Percentiles rank a stretch among this genome's conserved stretches.
These are phyloP conservation scores for Ceratopteris richardii DNA, from an alignment of 75 land plant genomes.

Conservation along the genomic window DNA sequence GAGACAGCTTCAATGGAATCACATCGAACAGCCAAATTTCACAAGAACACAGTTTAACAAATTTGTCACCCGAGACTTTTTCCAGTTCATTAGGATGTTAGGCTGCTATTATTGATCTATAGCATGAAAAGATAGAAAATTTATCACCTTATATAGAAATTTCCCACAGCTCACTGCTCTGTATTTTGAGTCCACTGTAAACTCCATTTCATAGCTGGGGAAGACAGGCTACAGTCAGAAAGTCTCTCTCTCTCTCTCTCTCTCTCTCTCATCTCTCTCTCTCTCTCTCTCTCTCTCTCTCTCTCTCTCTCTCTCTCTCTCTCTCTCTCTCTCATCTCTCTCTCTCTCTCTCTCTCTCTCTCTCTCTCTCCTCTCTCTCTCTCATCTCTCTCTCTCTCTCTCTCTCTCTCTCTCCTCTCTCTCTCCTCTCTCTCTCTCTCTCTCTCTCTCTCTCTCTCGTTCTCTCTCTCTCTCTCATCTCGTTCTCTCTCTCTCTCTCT, in stretches of 20 bases:
- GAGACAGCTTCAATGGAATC: constrained; percentile 4
- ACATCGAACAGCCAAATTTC: constrained; percentile 17
- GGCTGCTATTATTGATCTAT: too few species aligned
- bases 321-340: too few species aligned
- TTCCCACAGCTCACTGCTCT: constrained; percentile 89
- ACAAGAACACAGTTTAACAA: too few species aligned
- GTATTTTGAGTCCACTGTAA: constrained; percentile 69
- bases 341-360: too few species aligned
- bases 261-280: background rate
- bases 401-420: constrained; percentile 5
- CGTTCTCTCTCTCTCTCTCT: too few species aligned
- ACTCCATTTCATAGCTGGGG: constrained; percentile 81
- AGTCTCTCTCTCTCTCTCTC: background rate
- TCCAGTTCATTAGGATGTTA: too few species aligned
- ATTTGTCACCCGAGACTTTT: too few species aligned
- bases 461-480: too few species aligned
- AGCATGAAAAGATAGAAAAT: background rate
- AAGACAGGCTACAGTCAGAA: too few species aligned
- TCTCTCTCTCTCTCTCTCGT: too few species aligned
- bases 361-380: background rate
- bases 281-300: constrained; percentile 1
- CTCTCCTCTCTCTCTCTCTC: too few species aligned
- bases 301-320: too few species aligned
- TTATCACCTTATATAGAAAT: constrained; percentile 71
- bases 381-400: constrained; percentile 5